A percentile compares a stretch with the other conserved stretches of the same genome.
Evolutionary conservation across 495 filamentous ascomycete genomes (phyloP).

Genomic region (Xylaria bambusicola): DNA sequence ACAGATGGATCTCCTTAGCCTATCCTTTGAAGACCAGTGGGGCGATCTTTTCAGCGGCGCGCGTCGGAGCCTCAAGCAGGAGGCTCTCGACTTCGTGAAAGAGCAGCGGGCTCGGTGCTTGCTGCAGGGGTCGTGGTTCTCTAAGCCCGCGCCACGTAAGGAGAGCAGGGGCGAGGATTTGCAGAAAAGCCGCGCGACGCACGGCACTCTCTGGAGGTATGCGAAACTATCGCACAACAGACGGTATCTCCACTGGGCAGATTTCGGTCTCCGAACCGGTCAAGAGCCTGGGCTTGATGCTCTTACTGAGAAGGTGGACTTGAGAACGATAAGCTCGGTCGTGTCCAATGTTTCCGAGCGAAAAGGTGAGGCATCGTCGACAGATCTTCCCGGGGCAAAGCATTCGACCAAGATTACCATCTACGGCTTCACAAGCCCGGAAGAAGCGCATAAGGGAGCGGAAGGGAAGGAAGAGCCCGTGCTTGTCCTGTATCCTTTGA

Average conservation of each 20-base stretch:
- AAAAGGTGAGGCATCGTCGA: constrained; percentile 34
- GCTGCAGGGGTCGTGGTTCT: constrained; percentile 88
- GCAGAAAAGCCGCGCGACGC: constrained; percentile 39
- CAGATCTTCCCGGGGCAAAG: constrained; percentile 30
- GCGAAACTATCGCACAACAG: constrained; percentile 90
- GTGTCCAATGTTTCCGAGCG: constrained; percentile 83
- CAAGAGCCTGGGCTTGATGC: constrained; percentile 71
- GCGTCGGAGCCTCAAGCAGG: constrained; percentile 87
- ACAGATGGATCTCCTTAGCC: constrained; percentile 93
- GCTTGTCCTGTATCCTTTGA: constrained; percentile 77
- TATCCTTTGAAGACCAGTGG: constrained; percentile 93
- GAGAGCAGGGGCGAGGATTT: constrained; percentile 39
- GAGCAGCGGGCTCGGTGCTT: constrained; percentile 95
- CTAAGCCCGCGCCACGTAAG: constrained; percentile 52
- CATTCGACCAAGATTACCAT: constrained; percentile 89
- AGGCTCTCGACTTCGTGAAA: constrained; percentile 92
- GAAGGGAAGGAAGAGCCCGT: constrained; percentile 59
- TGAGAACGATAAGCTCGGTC: constrained; percentile 86
- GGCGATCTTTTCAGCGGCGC: constrained; percentile 85
- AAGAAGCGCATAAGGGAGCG: constrained; percentile 29
- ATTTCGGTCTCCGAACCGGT: constrained; percentile 68
- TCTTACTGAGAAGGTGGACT: constrained; percentile 82
- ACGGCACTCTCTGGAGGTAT: constrained; percentile 67
- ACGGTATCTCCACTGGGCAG: constrained; percentile 86
- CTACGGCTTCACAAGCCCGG: constrained; percentile 62